Base-by-base conservation (phyloP, 805 yeast genomes). In the Suhomyces canberraensis region DNA sequence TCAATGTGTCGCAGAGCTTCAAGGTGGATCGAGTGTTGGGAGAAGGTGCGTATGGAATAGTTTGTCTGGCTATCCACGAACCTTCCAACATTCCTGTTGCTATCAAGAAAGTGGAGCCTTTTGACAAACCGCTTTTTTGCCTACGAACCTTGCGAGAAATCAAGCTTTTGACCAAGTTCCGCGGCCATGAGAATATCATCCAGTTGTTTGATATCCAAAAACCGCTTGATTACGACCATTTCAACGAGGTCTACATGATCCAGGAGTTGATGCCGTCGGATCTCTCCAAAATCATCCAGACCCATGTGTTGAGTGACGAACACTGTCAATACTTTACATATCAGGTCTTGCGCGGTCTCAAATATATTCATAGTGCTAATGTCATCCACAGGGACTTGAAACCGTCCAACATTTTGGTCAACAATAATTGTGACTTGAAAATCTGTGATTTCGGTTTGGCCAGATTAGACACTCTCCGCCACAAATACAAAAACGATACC, bases 1-100 rank as follows among this genome's bases (percentile, higher is more conserved):
- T 81, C 60, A 81, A 81, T 48, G 75, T 84, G 11, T 76, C 82
- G 3, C 71, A 75, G 31, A 77, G 75, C 45, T 84, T 78, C 52
- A 76, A 76, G 41, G 72, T 84, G 6, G 63, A 66, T 14, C 78
- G 76, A 40, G 64, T 81, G 4, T 63, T 85, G 4, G 95, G 95
- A 4, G 86, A 82, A 55, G 95, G 95, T 1, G 89, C 93, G 0
- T 85, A 85, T 47, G 93, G 95, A 0, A 73, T 83, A 2, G 95
- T 85, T 4, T 82, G 84, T 31, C 71, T 79, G 3, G 93, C 89
- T 0, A 56, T 70, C 8, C 87, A 82, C 47, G 69, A 68, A 40
- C 80, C 82, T 9, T 69, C 84, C 1, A 71, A 75, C 14, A 70
- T 75, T 1, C 67, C 69, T 41, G 93, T 85, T 2, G 95, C 95